Evolutionary conservation across 2,329 filamentous ascomycete species (phyloP).

Genomic region (Arthroderma uncinatum): DNA sequence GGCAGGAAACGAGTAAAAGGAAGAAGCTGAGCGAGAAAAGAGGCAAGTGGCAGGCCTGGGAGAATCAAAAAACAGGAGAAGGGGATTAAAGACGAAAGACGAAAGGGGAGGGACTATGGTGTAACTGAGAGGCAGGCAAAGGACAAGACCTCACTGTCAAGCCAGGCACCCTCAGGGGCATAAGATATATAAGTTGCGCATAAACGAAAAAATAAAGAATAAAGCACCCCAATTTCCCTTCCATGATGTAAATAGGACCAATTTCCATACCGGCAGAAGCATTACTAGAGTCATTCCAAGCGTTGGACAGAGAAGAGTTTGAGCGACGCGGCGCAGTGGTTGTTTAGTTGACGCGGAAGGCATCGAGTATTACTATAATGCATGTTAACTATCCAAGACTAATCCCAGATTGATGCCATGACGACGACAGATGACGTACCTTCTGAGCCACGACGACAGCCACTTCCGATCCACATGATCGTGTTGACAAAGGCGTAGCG

Average conservation of each 20-base stretch:
- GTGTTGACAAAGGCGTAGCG: slow-evolving; percentile 41
- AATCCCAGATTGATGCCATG: not conserved
- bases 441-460: slow-evolving; percentile 37
- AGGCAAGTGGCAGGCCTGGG: slow-evolving; percentile 2
- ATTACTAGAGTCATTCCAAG: slow-evolving; percentile 3
- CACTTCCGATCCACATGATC: slow-evolving; percentile 41
- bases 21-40: slow-evolving; percentile 17
- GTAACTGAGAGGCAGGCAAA: not conserved
- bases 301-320: not conserved
- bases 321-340: not conserved
- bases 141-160: too few relatives aligned
- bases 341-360: slow-evolving; percentile 29
- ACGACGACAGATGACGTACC: slow-evolving; percentile 22
- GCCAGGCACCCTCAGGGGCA: not conserved
- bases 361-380: slow-evolving; percentile 26
- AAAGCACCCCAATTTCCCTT: slow-evolving; percentile 5
- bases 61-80: slow-evolving; percentile 19
- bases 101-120: not conserved
- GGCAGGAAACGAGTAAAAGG: slow-evolving; percentile 8
- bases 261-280: not conserved
- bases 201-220: not conserved
- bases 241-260: not conserved
- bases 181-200: not conserved
- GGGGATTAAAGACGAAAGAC: slow-evolving; percentile 2
- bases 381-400: too few relatives aligned